These are phyloP conservation scores for Neurospora sp. DNA, from an alignment of 495 filamentous ascomycete genomes.

Conservation along the genomic window DNA sequence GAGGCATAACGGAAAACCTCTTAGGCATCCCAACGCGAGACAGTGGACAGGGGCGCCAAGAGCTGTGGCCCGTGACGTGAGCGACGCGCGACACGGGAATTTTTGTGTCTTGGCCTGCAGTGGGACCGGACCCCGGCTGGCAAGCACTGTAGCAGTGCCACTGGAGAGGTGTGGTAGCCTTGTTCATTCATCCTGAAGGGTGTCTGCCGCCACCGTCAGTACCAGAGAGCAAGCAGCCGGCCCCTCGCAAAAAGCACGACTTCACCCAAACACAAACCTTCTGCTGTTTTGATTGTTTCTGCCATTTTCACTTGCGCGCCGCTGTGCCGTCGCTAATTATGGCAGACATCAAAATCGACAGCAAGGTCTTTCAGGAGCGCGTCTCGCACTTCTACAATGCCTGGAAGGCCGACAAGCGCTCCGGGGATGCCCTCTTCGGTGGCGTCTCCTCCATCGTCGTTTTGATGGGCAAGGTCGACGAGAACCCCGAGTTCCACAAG, in stretches of 20 bases:
- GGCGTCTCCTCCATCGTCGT: conserved; percentile 79
- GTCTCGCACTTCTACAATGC: conserved; percentile 72
- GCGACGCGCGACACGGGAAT: conserved; percentile 3
- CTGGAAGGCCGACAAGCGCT: conserved; percentile 93
- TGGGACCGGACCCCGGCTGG: neutral
- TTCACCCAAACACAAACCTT: conserved; percentile 6
- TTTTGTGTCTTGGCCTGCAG: conserved; percentile 1
- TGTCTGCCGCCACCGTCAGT: conserved; percentile 6
- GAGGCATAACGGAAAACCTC: conserved; percentile 2
- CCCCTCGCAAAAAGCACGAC: conserved; percentile 3
- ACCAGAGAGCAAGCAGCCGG: neutral
- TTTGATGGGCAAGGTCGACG: conserved; percentile 89
- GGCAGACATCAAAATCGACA: conserved; percentile 78
- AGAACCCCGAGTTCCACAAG: conserved; percentile 75
- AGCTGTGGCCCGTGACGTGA: neutral
- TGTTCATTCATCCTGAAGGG: neutral
- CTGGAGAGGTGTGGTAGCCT: conserved; percentile 3
- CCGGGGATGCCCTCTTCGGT: conserved; percentile 67
- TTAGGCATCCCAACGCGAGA: conserved; percentile 5
- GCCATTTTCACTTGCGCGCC: conserved; percentile 20
- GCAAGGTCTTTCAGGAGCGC: conserved; percentile 82
- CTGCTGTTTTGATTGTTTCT: conserved; percentile 6
- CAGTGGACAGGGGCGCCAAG: neutral
- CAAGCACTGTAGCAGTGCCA: neutral
- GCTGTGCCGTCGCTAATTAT: conserved; percentile 30